Percentiles rank a stretch among this genome's conserved stretches.
Conservation (phyloP, 331 rosid species). For the Malus hybrid region DNA sequence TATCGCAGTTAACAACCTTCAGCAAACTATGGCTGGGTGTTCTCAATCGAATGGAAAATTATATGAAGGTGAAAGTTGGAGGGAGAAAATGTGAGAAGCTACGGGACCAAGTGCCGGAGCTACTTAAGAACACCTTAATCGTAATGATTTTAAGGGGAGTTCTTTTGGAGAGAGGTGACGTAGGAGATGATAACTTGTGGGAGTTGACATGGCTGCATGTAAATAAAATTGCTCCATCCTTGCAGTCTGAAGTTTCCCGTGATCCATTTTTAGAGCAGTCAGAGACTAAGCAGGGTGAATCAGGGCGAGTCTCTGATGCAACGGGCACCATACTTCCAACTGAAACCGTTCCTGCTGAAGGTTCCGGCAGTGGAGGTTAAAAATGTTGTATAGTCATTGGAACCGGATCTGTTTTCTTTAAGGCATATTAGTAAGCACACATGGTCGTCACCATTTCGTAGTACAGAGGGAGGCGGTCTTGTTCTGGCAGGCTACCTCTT, state of each 20-base stretch:
- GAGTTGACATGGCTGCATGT: slow-evolving; percentile 83
- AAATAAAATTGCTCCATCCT: slow-evolving; percentile 55
- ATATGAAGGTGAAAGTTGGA: slow-evolving; percentile 58
- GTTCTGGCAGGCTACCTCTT: not conserved
- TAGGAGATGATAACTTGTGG: slow-evolving; percentile 74
- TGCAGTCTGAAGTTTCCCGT: slow-evolving; percentile 76
- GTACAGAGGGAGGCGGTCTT: not conserved
- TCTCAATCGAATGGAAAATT: slow-evolving; percentile 63
- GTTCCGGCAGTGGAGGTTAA: slow-evolving; percentile 42
- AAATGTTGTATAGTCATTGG: not conserved
- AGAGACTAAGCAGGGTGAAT: slow-evolving; percentile 34
- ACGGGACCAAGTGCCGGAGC: slow-evolving; percentile 81
- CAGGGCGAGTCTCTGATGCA: slow-evolving; percentile 37
- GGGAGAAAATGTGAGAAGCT: slow-evolving; percentile 76
- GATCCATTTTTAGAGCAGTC: slow-evolving; percentile 48
- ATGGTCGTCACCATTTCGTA: not conserved
- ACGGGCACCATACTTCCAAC: slow-evolving; percentile 23
- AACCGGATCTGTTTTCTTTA: not conserved
- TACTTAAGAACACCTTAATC: slow-evolving; percentile 73
- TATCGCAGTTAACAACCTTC: slow-evolving; percentile 56
- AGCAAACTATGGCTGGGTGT: slow-evolving; percentile 78
- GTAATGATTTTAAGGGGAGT: slow-evolving; percentile 64
- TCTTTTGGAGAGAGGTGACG: slow-evolving; percentile 47
- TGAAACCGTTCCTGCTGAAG: slow-evolving; percentile 32
- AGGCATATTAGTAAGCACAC: slow-evolving; percentile 9